Evolutionary conservation across 148 eudicot species (phyloP), one percentile per base, ranked within the genome.

Genomic region (Bassia scoparia): DNA sequence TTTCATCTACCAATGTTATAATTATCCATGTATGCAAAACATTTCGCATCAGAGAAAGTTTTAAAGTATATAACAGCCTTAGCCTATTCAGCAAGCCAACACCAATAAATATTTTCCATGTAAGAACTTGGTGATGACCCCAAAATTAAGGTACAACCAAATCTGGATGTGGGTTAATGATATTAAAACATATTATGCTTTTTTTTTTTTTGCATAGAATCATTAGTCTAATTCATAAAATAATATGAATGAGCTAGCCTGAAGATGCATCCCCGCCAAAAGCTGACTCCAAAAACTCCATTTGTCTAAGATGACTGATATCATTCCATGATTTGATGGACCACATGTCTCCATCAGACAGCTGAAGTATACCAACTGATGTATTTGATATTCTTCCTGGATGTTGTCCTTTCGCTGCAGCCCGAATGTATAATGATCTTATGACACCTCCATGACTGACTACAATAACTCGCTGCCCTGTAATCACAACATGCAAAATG

Each of bases 391-490:
- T 77, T 82, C 77, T 85, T 34, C 89, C 85, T 3, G 83, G 70
- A 30, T 49, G 48, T 38, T 83, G 79, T 20, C 87, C 80, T 69
- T 27, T 81, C 23, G 81, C 79, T 15, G 84, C 83, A 75, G 95
- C 91, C 61, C 87, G 86, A 53, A 69, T 82, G 20, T 77, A 81
- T 46, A 94, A 85, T 44, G 98, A 75, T 85, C 89, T 75, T 37
- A 94, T 89, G 49, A 83, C 79, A 41, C 97, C 98, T 7, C 98
- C 98, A 80, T 94, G 97, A 37, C 89, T 82, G 44, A 89, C 97
- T 61, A 93, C 87, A 2, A 90, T 87, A 8, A 87, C 85, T 64
- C 92, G 83, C 77, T 91, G 84, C 62, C 98, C 98, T 94, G 84
- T 77, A 82, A 71, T 26, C 30, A 29, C 18, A 48, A 54, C 6